Evolutionary conservation across 1,139 yeast genomes (phyloP).

Genomic region (Diutina siamensis): DNA sequence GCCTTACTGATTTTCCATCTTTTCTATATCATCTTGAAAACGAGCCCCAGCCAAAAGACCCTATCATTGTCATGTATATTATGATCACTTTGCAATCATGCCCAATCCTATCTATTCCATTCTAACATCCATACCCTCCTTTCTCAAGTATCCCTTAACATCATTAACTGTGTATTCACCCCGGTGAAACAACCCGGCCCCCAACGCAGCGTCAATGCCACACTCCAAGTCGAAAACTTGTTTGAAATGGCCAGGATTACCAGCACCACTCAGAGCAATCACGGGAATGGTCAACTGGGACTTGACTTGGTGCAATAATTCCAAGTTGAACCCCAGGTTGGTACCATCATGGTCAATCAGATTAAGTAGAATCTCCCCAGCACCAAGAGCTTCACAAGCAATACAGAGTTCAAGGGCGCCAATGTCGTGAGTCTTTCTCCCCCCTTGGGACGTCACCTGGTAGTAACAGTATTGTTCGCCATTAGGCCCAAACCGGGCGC

Average conservation of each 20-base stretch:
- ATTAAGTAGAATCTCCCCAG: conserved; percentile 85
- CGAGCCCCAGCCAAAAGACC: too few species aligned
- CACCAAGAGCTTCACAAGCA: conserved; percentile 91
- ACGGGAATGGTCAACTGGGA: conserved; percentile 75
- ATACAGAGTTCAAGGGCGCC: conserved; percentile 84
- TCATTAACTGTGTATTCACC: conserved; percentile 81
- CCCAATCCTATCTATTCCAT: neutral
- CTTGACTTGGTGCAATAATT: conserved; percentile 69
- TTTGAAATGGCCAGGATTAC: conserved; percentile 77
- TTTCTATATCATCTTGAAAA: too few species aligned
- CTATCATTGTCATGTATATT: too few species aligned
- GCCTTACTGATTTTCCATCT: too few species aligned
- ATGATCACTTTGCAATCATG: too few species aligned
- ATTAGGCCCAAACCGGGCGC: conserved; percentile 58
- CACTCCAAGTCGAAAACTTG: conserved; percentile 71
- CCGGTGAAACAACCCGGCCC: conserved; percentile 97
- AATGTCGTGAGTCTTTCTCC: conserved; percentile 75
- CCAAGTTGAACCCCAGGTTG: conserved; percentile 84
- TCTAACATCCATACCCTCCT: conserved; percentile 8
- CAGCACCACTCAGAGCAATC: conserved; percentile 96
- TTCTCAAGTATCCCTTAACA: conserved; percentile 56
- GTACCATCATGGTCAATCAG: conserved; percentile 96
- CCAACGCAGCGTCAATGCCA: conserved; percentile 88
- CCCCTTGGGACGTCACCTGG: conserved; percentile 93
- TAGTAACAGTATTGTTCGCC: conserved; percentile 87